phyloP scores from a whole-genome alignment of 176 grass and related monocot species.

The Echinochloa phyllopogon region DNA sequence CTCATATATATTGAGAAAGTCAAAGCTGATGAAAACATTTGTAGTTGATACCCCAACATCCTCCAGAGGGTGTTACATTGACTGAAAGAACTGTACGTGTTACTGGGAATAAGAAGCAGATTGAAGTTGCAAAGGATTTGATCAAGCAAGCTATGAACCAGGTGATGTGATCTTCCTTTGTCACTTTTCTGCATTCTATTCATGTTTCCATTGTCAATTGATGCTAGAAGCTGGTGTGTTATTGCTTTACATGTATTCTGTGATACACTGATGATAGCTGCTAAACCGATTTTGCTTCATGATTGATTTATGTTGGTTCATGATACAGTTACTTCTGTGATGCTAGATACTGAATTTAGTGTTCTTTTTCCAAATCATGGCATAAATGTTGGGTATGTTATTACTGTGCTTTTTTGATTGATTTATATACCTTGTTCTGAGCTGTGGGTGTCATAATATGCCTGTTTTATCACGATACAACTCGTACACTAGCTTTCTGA shows the following conservation, averaged over 20 bases:
- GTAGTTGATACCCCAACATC: slow-evolving; percentile 89
- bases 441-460: background rate
- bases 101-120: slow-evolving; percentile 91
- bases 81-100: slow-evolving; percentile 84
- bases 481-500: background rate
- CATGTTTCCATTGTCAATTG: background rate
- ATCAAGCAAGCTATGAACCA: slow-evolving; percentile 90
- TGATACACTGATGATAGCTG: slow-evolving; percentile 25
- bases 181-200: background rate
- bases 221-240: slow-evolving; percentile 21
- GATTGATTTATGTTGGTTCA: background rate
- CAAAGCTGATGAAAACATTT: slow-evolving; percentile 12
- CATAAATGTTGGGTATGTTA: background rate
- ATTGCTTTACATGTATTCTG: slow-evolving; percentile 15
- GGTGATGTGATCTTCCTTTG: slow-evolving; percentile 52
- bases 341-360: slow-evolving; percentile 14
- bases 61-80: slow-evolving; percentile 72
- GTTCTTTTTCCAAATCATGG: slow-evolving; percentile 7
- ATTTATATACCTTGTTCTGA: background rate
- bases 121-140: slow-evolving; percentile 89
- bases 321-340: slow-evolving; percentile 14
- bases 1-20: background rate
- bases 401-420: background rate
- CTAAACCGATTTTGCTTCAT: slow-evolving; percentile 26
- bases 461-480: background rate